Base-by-base conservation (phyloP, 179 eudicot species). In the Nepenthes alata region DNA sequence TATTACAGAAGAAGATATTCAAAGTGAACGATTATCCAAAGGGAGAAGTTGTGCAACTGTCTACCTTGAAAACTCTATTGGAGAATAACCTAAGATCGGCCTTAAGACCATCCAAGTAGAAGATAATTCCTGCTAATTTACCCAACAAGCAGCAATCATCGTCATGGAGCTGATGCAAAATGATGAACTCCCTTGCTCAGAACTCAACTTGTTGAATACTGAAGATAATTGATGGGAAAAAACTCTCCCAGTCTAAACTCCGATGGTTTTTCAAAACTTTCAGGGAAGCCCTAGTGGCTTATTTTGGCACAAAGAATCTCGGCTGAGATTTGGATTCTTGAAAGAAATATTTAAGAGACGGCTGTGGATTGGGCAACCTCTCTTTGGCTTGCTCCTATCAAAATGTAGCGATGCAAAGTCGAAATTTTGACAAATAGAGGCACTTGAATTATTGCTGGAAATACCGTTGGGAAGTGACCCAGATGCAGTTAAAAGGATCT, bases 11-110 rank as follows among this genome's bases (percentile, higher is more conserved):
- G 78, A 83, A 91, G 72, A 77, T 89, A 56, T 76, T 91, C 45
- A 89, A 91, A 71, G 85, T 96, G 2, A 89, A 91, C 64, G 87
- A 80, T 54, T 81, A 70, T 69, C 98, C 98, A 8, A 87, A 71
- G 77, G 91, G 85, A 14, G 88, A 84, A 57, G 71, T 74, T 48
- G 71, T 89, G 54, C 73, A 83, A 70, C 76, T 84, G 34, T 58
- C 85, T 37, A 61, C 78, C 67, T 78, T 91, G 45, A 88, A 84
- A 67, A 60, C 85, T 56, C 74, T 91, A 38, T 63, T 91, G 64
- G 86, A 84, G 61, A 89, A 85, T 80, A 89, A 81, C 82, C 71
- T 91, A 60, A 80, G 75, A 58, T 71, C 84, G 59, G 95, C 91
- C 45, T 77, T 91, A 45, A 77, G 85, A 69, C 89, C 91, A 7